Conservation (phyloP, 441 rosid genomes). For the Adansonia grandidieri region DNA sequence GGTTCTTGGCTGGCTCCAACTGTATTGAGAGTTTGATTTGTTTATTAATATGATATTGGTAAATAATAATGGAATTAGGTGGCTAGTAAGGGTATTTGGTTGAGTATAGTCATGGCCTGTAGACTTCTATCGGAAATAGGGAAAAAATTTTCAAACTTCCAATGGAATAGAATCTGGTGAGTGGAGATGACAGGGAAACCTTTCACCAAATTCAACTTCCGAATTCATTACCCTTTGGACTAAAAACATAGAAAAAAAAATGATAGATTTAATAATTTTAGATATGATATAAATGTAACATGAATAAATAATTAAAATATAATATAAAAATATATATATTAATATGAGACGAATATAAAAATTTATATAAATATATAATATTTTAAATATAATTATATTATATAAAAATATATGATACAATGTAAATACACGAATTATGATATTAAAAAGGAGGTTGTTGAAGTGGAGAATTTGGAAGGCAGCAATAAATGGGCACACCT, state of each 20-base stretch:
- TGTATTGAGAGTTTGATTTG: not conserved
- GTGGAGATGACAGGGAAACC: constrained; percentile 20
- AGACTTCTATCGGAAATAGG: not conserved
- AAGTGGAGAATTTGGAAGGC: constrained; percentile 22
- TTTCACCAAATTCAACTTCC: constrained; percentile 28
- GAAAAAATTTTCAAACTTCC: not conserved
- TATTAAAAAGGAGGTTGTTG: not conserved
- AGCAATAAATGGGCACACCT: not conserved
- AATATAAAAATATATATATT: not conserved
- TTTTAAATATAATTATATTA: no score
- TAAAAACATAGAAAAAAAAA: not conserved
- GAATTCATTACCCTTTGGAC: constrained; percentile 36
- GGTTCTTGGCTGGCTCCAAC: not conserved
- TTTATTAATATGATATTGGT: not conserved
- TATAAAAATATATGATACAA: no score
- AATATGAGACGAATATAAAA: not conserved
- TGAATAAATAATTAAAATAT: not conserved
- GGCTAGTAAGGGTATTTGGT: not conserved
- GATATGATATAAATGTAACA: not conserved
- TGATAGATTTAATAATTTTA: not conserved
- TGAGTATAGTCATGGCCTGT: not conserved
- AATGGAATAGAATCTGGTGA: constrained; percentile 22
- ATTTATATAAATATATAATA: not conserved
- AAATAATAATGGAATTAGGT: not conserved
- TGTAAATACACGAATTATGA: no score